phyloP scores from a whole-genome alignment of 75 land plant species.

The Larix kaempferi region DNA sequence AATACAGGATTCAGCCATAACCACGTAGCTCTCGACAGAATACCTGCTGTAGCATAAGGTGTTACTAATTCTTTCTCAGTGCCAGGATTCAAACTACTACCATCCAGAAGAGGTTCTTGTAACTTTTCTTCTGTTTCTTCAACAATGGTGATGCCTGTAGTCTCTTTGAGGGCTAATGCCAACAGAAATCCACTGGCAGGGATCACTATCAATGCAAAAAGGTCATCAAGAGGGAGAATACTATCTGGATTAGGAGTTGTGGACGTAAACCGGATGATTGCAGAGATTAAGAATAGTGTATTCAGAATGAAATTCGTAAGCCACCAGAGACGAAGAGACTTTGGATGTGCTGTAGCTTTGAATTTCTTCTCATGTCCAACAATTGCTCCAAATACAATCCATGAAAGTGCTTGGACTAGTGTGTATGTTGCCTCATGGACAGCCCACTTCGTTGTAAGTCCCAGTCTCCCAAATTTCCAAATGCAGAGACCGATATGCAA shows the following conservation, averaged over 20 bases:
- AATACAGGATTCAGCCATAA: constrained; percentile 83
- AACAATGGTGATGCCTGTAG: constrained; percentile 48
- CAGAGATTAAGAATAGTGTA: constrained; percentile 38
- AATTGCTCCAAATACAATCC: constrained; percentile 40
- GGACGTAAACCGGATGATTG: constrained; percentile 29
- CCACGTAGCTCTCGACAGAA: constrained; percentile 48
- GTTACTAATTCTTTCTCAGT: constrained; percentile 21
- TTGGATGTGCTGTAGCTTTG: constrained; percentile 39
- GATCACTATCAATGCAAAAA: constrained; percentile 34
- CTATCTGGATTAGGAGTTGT: background rate
- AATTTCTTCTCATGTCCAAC: constrained; percentile 66
- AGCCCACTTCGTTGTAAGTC: constrained; percentile 26
- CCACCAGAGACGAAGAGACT: constrained; percentile 74
- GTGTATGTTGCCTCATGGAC: constrained; percentile 47
- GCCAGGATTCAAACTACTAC: background rate
- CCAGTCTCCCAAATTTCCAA: constrained; percentile 17
- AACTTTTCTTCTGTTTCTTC: constrained; percentile 18
- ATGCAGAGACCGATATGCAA: constrained; percentile 26
- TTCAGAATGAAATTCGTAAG: constrained; percentile 32
- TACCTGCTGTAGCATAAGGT: constrained; percentile 53
- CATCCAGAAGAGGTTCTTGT: constrained; percentile 35
- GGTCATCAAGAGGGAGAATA: constrained; percentile 54
- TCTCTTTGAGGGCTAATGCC: constrained; percentile 40
- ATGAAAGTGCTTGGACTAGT: constrained; percentile 41
- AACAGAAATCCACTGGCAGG: constrained; percentile 45